Percentiles rank a stretch among this genome's conserved stretches.
Evolutionary conservation across 441 rosid genomes (phyloP).

Genomic region (Erodium trifolium): DNA sequence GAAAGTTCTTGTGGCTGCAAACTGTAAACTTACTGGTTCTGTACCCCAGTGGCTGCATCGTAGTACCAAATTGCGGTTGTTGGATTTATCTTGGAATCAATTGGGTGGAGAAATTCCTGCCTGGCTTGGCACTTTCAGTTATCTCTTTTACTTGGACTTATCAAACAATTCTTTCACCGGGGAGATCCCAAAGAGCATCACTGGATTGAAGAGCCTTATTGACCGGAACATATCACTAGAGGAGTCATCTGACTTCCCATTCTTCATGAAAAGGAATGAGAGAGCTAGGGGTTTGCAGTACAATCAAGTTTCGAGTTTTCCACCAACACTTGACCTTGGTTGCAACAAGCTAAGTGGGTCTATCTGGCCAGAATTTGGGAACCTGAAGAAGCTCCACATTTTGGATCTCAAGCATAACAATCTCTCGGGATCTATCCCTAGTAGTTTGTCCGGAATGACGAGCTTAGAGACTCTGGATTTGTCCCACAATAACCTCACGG

Average conservation of each 20-base stretch:
- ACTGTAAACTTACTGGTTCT: conserved; percentile 50
- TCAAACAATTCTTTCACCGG: conserved; percentile 66
- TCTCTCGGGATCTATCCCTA: conserved; percentile 56
- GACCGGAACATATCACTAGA: conserved; percentile 36
- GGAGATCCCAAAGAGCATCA: conserved; percentile 52
- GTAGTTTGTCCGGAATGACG: conserved; percentile 50
- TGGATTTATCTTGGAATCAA: conserved; percentile 77
- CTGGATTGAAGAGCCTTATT: conserved; percentile 43
- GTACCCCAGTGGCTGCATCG: conserved; percentile 51
- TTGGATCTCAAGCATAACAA: conserved; percentile 45
- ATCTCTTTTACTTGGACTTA: conserved; percentile 74
- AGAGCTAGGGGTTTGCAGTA: conserved; percentile 52
- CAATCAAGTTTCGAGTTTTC: conserved; percentile 61
- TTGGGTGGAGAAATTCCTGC: conserved; percentile 44
- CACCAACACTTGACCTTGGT: conserved; percentile 58
- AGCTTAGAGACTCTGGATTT: conserved; percentile 74
- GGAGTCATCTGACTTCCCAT: conserved; percentile 63
- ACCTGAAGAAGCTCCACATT: conserved; percentile 54
- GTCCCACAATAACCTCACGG: conserved; percentile 53
- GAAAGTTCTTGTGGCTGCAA: conserved; percentile 53
- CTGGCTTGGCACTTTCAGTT: conserved; percentile 46
- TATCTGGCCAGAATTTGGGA: conserved; percentile 69
- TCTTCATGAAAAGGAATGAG: conserved; percentile 50
- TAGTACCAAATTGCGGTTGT: conserved; percentile 41
- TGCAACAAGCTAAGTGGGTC: conserved; percentile 50